Base-by-base conservation (phyloP, 257 asterid genomes). In the Fraxinus quadrangulata region DNA sequence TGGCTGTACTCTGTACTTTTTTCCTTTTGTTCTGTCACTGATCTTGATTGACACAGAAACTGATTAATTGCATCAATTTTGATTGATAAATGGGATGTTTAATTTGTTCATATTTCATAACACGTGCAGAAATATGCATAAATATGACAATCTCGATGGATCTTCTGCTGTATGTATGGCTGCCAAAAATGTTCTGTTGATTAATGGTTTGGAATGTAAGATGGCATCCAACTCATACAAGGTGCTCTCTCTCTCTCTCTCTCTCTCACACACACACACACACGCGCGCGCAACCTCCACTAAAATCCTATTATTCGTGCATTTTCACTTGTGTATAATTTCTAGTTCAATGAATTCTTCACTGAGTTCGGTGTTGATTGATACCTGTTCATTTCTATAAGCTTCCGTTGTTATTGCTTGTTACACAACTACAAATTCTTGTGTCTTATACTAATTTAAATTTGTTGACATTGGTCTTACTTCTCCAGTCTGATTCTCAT, bases 161-260 rank as follows among this genome's bases (percentile, higher is more conserved):
- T 81, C 86, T 66, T 63, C 86, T 68, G 94, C 92, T 72, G 80
- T 89, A 33, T 79, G 78, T 81, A 84, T 40, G 91, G 93, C 94
- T 66, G 87, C 89, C 81, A 95, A 91, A 85, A 88, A 86, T 75
- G 92, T 87, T 75, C 72, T 63, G 69, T 85, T 91, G 79, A 84
- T 84, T 86, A 95, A 91, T 69, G 98, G 97, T 79, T 86, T 95
- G 91, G 98, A 95, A 84, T 92, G 97, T 83, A 95, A 93, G 89
- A 95, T 95, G 99, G 82, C 98, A 42, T 83, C 98, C 72, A 71
- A 81, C 79, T 86, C 99, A 66, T 95, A 97, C 0, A 95, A 95
- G 99, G 99, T 95, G 87, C 78, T 63, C 33, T 61, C 24, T 21
- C 26, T 61, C 66, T 40, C 14, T 40, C 61, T 86, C 45, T 1